Evolutionary conservation across 2,329 filamentous ascomycete genomes (phyloP), one percentile per base, ranked within the genome.

Genomic region (Escovopsis sp.): DNA sequence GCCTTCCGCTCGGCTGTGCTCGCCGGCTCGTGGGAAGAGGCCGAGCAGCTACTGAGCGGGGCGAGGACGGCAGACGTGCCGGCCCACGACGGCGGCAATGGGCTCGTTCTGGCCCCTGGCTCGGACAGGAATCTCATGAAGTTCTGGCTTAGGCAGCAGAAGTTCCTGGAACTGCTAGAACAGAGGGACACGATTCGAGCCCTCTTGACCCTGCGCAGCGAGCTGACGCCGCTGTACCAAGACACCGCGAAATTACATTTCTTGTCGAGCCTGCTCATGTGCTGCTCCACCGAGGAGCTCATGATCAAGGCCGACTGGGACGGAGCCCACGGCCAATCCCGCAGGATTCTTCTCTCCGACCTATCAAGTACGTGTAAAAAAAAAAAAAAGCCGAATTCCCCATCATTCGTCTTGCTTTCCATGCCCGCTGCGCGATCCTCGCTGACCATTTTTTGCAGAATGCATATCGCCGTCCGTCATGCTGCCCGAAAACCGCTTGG

Each of bases 391-490:
- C 4, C 5, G 26, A 30, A 6, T 30, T 30, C 9, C 36, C 37
- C 30, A 18, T 32, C 26, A 12, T 4, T 23, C 28, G n/a, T 26
- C 6, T 6, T 33, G n/a, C 18, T n/a, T 28, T 11, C 12, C 23
- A 6, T 26, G 9, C 9, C 19, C 18, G 11, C 6, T 35, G 18
- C 15, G 12, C 23, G 3, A 40, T 37, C 40, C 6, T 11, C 41
- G 42, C 46, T 59, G 42, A 64, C 36, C 43, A 34, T 36, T 30
- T 36, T 41, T n/a, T n/a, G 33, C 51, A 89, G 84, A 73, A 67
- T 94, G 78, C 44, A 94, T 98, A 59, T 94, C 91, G 2, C 89
- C 91, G 0, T 91, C 87, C 4, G 85, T 94, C 37, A 96, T 98
- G 88, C 82, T 98, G 43, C 91, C 91, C 2, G 85, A 94, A 55